These are phyloP conservation scores for Myrica gale DNA, from an alignment of 306 rosid species.

Conservation along the genomic window DNA sequence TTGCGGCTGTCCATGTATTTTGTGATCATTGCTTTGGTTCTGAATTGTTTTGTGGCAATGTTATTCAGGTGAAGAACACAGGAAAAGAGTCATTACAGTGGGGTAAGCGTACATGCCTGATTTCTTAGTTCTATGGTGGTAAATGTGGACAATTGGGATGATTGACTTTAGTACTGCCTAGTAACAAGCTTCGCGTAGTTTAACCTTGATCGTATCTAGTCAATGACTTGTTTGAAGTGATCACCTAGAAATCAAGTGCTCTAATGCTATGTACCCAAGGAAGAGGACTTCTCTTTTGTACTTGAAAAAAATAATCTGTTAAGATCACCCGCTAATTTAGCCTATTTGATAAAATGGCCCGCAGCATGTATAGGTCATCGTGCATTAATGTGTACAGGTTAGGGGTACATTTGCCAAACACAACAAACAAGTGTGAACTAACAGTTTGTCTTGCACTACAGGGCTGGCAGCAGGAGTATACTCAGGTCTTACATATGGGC, in stretches of 20 bases:
- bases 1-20: background rate
- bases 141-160: background rate
- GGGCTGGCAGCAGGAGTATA: constrained; percentile 85
- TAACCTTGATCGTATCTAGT: background rate
- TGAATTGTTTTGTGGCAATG: background rate
- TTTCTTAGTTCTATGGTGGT: background rate
- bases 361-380: background rate
- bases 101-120: constrained; percentile 44
- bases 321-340: background rate
- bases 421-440: background rate
- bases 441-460: constrained; percentile 28
- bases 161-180: no score
- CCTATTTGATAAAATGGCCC: background rate
- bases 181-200: no score
- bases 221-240: background rate
- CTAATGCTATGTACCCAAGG: no score
- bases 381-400: background rate
- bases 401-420: background rate
- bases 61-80: constrained; percentile 64
- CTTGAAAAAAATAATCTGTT: background rate
- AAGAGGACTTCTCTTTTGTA: no score
- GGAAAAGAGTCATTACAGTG: constrained; percentile 88
- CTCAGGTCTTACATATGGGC: constrained; percentile 83
- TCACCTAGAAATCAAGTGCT: no score
- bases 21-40: background rate